Base-by-base conservation (phyloP, 2,329 filamentous ascomycete genomes). In the Eutypella sp. region DNA sequence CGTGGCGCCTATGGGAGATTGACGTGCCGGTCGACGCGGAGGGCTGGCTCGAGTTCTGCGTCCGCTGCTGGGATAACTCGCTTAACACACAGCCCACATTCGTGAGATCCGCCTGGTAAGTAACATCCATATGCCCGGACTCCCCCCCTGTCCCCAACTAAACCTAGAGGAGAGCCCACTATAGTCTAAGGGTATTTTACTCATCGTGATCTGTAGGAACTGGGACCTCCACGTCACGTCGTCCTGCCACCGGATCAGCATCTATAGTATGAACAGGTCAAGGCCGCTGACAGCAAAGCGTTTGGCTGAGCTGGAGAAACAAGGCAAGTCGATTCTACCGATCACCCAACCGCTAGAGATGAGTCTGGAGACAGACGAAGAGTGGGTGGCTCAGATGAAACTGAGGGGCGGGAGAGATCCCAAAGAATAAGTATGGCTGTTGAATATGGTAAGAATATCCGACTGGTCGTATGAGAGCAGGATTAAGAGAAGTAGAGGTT, bases 181-280 rank as follows among this genome's bases (percentile, higher is more conserved):
- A 20, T 19, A n/a, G 25, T n/a, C 4, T 15, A 13, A 6, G n/a
- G 29, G 29, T 43, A n/a, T 18, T 8, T 5, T 31, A 16, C 20
- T 29, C 22, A 11, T 18, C n/a, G 9, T n/a, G 33, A 16, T 23
- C 3, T 38, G 11, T 25, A 48, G 72, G 74, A 85, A 85, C 55
- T 85, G 80, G 79, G 81, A 77, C 15, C 62, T 85, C 18, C 82
- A 85, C 55, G 80, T 85, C 3, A 85, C 81, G 0, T 78, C 72
- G 6, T 79, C 73, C 1, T 81, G 76, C 46, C 82, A 85, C 49
- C 69, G 79, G 1, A 70, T 85, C 53, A 75, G 71, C 42, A 62
- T 84, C 6, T 85, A 84, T 60, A 84, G 80, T 53, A 73, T 85
- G 43, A 85, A 85, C 62, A 71, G 65, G 53, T 67, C 63, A 2